Percentiles rank a stretch among this genome's conserved stretches.
These are phyloP conservation scores for Aureobasidium uvarum DNA, from an alignment of 2,329 filamentous ascomycete genomes.

Conservation along the genomic window DNA sequence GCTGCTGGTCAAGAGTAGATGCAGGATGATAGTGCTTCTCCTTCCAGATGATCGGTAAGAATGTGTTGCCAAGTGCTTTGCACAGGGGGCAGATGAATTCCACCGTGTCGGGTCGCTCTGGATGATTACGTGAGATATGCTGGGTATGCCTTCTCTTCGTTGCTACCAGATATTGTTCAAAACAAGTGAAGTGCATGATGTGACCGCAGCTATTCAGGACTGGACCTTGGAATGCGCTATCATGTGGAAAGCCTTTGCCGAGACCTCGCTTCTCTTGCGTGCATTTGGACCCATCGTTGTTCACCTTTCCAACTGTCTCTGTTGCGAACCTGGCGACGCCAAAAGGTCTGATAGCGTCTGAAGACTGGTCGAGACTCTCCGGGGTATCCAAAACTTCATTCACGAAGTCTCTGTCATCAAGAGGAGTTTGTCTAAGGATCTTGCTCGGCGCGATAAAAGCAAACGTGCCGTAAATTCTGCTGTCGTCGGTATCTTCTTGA, in stretches of 20 bases:
- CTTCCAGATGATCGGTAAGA: slow-evolving; percentile 94
- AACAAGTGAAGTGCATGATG: slow-evolving; percentile 97
- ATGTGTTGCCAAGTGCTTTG: slow-evolving; percentile 93
- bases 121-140: slow-evolving; percentile 92
- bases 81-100: slow-evolving; percentile 97
- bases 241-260: slow-evolving; percentile 80
- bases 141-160: slow-evolving; percentile 80
- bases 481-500: slow-evolving; percentile 92
- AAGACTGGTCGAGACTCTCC: slow-evolving; percentile 76
- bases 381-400: slow-evolving; percentile 78
- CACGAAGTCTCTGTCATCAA: slow-evolving; percentile 77
- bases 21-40: slow-evolving; percentile 82
- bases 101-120: slow-evolving; percentile 72
- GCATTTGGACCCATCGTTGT: slow-evolving; percentile 67
- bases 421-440: slow-evolving; percentile 81
- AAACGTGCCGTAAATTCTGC: slow-evolving; percentile 87
- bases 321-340: slow-evolving; percentile 87
- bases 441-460: slow-evolving; percentile 82
- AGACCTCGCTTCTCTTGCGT: slow-evolving; percentile 75
- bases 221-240: slow-evolving; percentile 64
- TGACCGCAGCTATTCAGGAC: slow-evolving; percentile 92
- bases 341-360: slow-evolving; percentile 80
- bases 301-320: slow-evolving; percentile 71
- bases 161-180: slow-evolving; percentile 84
- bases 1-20: slow-evolving; percentile 58